These are phyloP conservation scores for Bretschneidera sinensis DNA, from an alignment of 345 rosid genomes.

Conservation along the genomic window DNA sequence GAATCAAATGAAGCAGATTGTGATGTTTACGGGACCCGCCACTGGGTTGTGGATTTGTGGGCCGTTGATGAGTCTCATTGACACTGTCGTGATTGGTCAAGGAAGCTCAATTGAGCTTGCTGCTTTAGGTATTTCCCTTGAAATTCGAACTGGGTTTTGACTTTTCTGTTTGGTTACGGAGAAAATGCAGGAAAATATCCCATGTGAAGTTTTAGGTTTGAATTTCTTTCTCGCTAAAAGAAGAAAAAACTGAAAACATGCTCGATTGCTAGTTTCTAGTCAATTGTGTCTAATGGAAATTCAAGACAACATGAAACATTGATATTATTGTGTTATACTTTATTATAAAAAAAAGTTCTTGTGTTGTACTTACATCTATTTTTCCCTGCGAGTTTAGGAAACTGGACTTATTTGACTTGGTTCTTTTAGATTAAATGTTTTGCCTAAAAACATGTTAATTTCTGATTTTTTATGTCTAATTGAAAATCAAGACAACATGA, in stretches of 20 bases:
- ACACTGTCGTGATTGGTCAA: constrained; percentile 86
- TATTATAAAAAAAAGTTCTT: no score
- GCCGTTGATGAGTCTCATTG: constrained; percentile 94
- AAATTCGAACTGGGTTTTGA: not conserved
- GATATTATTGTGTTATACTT: no score
- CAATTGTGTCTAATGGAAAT: no score
- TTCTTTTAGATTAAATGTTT: no score
- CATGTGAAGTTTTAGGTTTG: not conserved
- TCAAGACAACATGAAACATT: no score
- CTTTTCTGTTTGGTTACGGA: not conserved
- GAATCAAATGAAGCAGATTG: constrained; percentile 82
- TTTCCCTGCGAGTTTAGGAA: no score
- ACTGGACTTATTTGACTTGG: no score
- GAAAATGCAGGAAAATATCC: not conserved
- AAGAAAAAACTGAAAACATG: not conserved
- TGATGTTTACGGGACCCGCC: constrained; percentile 84
- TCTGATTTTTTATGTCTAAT: not conserved
- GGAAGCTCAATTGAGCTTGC: constrained; percentile 90
- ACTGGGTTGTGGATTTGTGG: constrained; percentile 87
- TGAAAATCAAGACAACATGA: not conserved
- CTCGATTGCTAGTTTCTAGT: no score
- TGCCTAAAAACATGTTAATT: not conserved
- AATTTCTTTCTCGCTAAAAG: not conserved
- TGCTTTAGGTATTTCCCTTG: constrained; percentile 57
- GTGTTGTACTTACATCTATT: no score